Conservation (phyloP, 345 rosid genomes). For the Pseudoturritis turrita region DNA sequence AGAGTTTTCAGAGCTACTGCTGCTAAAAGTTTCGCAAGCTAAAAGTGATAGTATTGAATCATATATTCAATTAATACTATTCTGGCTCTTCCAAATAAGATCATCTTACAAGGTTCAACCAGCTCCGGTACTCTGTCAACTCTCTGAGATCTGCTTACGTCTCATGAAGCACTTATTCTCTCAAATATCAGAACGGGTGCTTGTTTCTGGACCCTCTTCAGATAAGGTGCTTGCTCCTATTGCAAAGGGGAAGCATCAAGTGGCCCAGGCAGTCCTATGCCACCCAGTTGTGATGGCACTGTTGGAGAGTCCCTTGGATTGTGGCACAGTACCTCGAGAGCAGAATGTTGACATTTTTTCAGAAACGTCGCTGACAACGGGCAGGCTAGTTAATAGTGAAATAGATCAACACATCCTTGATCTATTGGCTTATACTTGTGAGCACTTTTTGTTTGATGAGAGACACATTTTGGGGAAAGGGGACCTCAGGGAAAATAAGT, state of each 20-base stretch:
- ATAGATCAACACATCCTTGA: conserved; percentile 55
- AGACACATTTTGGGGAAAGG: conserved; percentile 13
- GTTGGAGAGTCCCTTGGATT: conserved; percentile 47
- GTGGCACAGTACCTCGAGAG: conserved; percentile 30
- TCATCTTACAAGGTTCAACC: conserved; percentile 40
- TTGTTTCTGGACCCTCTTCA: conserved; percentile 26
- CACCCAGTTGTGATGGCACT: conserved; percentile 57
- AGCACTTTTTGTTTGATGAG: conserved; percentile 41
- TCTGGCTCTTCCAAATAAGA: conserved; percentile 63
- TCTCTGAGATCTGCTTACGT: conserved; percentile 55
- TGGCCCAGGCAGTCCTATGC: conserved; percentile 48
- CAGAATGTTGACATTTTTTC: conserved; percentile 33
- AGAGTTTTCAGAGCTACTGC: conserved; percentile 47
- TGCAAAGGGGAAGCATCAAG: conserved; percentile 41
- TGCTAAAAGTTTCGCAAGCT: conserved; percentile 49
- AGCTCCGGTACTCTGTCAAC: conserved; percentile 39
- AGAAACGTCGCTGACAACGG: conserved; percentile 38
- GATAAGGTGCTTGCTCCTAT: conserved; percentile 22
- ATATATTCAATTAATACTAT: conserved; percentile 52
- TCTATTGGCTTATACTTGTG: conserved; percentile 51
- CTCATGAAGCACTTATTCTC: conserved; percentile 53
- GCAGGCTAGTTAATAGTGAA: conserved; percentile 41
- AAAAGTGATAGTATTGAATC: conserved; percentile 39
- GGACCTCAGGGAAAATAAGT: conserved; percentile 32
- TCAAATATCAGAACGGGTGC: conserved; percentile 35